A percentile compares a stretch with the other conserved stretches of the same genome.
Evolutionary conservation across 495 filamentous ascomycete species (phyloP).

Genomic region (Neurospora sp.): DNA sequence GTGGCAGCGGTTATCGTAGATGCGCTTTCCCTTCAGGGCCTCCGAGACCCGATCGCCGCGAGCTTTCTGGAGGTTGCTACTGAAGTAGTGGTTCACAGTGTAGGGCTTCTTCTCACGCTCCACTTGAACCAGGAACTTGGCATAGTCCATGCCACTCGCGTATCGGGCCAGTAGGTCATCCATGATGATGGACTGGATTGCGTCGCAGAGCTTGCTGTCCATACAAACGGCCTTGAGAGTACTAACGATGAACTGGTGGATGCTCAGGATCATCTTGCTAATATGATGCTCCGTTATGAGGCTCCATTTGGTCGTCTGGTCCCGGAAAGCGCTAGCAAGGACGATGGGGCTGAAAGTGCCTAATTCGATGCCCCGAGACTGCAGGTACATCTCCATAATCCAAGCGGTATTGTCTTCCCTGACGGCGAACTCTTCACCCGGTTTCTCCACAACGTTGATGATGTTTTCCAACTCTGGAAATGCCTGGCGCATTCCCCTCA

Average conservation of each 20-base stretch:
- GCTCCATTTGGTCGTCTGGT: slow-evolving; percentile 47
- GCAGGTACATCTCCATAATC: slow-evolving; percentile 11
- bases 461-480: slow-evolving; percentile 10
- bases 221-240: slow-evolving; percentile 25
- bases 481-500: no score
- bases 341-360: slow-evolving; percentile 21
- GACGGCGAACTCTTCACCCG: slow-evolving; percentile 3
- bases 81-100: slow-evolving; percentile 47
- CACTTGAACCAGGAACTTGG: slow-evolving; percentile 35
- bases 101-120: slow-evolving; percentile 37
- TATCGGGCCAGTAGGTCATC: slow-evolving; percentile 37
- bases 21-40: slow-evolving; percentile 1
- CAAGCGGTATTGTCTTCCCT: neutral
- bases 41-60: slow-evolving; percentile 18
- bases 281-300: slow-evolving; percentile 36
- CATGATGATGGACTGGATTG: slow-evolving; percentile 26
- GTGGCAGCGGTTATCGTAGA: neutral
- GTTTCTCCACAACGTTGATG: neutral
- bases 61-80: slow-evolving; percentile 35
- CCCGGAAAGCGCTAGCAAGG: slow-evolving; percentile 36
- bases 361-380: slow-evolving; percentile 20
- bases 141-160: slow-evolving; percentile 27
- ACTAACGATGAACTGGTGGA: slow-evolving; percentile 40
- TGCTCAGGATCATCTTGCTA: slow-evolving; percentile 30
- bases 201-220: slow-evolving; percentile 14